Percentiles rank a stretch among this genome's conserved stretches.
These are phyloP conservation scores for Fistulinella prunicolor DNA, from an alignment of 768 basidiomycete species.

Conservation along the genomic window DNA sequence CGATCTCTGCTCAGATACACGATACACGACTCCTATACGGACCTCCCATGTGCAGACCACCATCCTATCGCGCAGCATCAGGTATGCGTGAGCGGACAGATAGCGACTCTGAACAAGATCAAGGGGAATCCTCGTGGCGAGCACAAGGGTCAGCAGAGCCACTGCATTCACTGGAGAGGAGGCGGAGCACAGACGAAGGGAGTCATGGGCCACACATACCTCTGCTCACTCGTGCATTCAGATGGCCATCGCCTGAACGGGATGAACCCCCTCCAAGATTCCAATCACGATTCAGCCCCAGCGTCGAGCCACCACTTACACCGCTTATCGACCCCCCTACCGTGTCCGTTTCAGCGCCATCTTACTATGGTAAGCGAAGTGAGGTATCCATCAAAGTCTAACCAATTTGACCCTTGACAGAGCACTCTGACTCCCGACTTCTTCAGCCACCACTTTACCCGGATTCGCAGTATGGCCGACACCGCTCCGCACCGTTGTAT, in stretches of 20 bases:
- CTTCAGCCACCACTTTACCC: constrained; percentile 16
- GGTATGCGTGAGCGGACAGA: constrained; percentile 29
- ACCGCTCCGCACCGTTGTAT: constrained; percentile 25
- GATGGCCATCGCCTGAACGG: constrained; percentile 21
- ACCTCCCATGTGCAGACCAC: constrained; percentile 25
- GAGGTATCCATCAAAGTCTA: not conserved
- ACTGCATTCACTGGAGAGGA: constrained; percentile 7
- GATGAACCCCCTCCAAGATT: constrained; percentile 14
- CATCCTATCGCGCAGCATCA: constrained; percentile 15
- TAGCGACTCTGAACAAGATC: constrained; percentile 45
- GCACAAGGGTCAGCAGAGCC: constrained; percentile 12
- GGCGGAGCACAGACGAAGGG: constrained; percentile 19
- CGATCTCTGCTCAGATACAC: constrained; percentile 9
- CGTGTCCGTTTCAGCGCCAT: constrained; percentile 2
- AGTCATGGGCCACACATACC: constrained; percentile 7
- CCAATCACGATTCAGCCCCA: constrained; percentile 7
- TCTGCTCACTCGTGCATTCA: constrained; percentile 21
- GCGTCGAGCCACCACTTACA: constrained; percentile 16
- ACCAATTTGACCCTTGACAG: constrained; percentile 15
- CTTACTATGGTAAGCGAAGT: constrained; percentile 20
- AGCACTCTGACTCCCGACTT: constrained; percentile 14
- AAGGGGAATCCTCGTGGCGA: constrained; percentile 39
- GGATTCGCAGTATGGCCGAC: constrained; percentile 24
- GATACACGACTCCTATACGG: constrained; percentile 20
- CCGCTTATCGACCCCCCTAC: constrained; percentile 11